Evolutionary conservation across 2,329 filamentous ascomycete genomes (phyloP).

Genomic region (Neopestalotiopsis sp.): DNA sequence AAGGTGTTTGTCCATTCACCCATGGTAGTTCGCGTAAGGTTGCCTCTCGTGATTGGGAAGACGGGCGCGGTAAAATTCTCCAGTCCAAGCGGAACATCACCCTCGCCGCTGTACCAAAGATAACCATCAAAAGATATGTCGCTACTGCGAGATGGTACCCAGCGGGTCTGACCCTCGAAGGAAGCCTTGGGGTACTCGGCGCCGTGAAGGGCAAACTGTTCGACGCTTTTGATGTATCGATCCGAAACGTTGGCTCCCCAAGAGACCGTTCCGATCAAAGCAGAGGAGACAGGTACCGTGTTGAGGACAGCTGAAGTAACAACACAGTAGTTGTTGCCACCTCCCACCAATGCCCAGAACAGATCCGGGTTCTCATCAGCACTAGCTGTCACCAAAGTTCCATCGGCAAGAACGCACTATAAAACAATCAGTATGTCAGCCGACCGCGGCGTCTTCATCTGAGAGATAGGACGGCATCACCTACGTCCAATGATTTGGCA

Average conservation of each 20-base stretch:
- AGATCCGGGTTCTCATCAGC: not conserved
- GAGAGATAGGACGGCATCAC: not conserved
- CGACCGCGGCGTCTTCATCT: not conserved
- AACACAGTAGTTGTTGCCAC: not conserved
- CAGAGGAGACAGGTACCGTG: not conserved
- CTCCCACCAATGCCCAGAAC: not conserved
- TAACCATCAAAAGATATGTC: not conserved
- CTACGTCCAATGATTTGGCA: not conserved
- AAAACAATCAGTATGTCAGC: not conserved
- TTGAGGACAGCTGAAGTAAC: not conserved
- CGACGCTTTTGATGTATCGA: not conserved
- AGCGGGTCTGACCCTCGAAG: not conserved
- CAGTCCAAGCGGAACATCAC: not conserved
- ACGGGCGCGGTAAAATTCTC: not conserved
- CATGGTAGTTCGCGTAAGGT: not conserved
- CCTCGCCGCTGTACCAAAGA: not conserved
- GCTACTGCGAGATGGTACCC: not conserved
- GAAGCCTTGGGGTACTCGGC: not conserved
- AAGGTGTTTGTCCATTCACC: not conserved
- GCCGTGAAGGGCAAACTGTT: not conserved
- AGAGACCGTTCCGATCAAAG: not conserved
- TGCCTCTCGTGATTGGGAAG: conserved; percentile 1
- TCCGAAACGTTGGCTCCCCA: not conserved
- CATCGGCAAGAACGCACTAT: not conserved
- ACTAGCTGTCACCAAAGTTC: not conserved